phyloP scores from a whole-genome alignment of 768 basidiomycete genomes.

The Hemileccinum impolitum region DNA sequence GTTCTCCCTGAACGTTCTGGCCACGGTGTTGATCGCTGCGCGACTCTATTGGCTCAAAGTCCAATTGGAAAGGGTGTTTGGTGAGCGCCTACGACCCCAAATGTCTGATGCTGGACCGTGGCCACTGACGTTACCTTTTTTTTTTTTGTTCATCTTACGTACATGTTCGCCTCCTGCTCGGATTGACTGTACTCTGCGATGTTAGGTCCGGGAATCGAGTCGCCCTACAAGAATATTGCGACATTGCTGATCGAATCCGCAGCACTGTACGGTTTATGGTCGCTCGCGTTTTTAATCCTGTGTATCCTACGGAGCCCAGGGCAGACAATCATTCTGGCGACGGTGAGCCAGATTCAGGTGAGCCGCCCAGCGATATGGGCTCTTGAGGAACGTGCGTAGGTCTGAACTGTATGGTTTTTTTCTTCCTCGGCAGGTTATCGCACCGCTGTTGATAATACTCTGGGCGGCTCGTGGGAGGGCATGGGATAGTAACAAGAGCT shows the following conservation, averaged over 20 bases:
- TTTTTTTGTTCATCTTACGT: not conserved
- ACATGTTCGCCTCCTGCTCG: not conserved
- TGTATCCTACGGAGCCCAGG: conserved; percentile 12
- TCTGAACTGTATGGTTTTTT: no score
- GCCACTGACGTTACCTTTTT: not conserved
- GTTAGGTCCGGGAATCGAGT: conserved; percentile 11
- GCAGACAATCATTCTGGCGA: conserved; percentile 22
- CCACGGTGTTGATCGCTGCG: conserved; percentile 19
- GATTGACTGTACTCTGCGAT: not conserved
- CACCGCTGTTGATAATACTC: conserved; percentile 26
- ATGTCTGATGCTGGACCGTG: not conserved
- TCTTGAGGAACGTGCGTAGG: no score
- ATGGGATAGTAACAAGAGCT: conserved; percentile 7
- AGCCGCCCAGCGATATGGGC: not conserved
- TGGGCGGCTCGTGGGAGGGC: conserved; percentile 21
- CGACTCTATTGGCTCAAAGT: conserved; percentile 26
- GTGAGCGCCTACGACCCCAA: conserved; percentile 12
- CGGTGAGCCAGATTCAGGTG: conserved; percentile 24
- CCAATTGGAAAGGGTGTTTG: conserved; percentile 22
- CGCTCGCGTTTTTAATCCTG: conserved; percentile 20
- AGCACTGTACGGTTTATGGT: conserved; percentile 23
- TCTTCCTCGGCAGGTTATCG: conserved; percentile 16
- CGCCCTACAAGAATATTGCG: conserved; percentile 23
- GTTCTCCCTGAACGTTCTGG: conserved; percentile 22
- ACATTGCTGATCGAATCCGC: conserved; percentile 25